Evolutionary conservation across 768 basidiomycete genomes (phyloP).

Genomic region (Lactifluus hygrophoroides): DNA sequence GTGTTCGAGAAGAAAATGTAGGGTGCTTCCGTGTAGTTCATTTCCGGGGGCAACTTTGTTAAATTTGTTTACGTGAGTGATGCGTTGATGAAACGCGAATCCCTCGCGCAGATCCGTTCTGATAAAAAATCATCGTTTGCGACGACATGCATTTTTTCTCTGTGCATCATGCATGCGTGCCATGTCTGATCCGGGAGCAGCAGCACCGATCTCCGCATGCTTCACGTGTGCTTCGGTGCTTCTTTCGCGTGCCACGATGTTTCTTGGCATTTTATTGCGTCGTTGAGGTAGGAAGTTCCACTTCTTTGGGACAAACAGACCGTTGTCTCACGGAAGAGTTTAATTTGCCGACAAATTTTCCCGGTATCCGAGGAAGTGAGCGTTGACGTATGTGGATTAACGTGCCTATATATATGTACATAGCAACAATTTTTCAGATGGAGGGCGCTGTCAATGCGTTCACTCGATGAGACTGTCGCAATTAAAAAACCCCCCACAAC

Average conservation of each 20-base stretch:
- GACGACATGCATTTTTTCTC: background rate
- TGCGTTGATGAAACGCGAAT: too few relatives aligned
- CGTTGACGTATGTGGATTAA: background rate
- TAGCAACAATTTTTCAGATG: too few relatives aligned
- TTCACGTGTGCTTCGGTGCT: background rate
- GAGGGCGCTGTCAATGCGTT: too few relatives aligned
- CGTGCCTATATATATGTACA: too few relatives aligned
- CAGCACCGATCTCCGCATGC: background rate
- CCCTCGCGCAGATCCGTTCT: background rate
- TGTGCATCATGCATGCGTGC: background rate
- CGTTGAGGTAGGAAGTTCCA: background rate
- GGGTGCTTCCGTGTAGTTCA: too few relatives aligned
- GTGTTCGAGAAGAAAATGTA: background rate
- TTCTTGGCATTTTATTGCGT: background rate
- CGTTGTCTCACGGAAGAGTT: background rate
- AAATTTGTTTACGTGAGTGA: too few relatives aligned
- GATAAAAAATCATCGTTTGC: background rate
- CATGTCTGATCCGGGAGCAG: background rate
- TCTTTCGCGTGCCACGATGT: background rate
- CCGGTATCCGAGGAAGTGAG: background rate
- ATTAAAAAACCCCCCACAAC: conserved; percentile 5
- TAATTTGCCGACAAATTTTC: background rate
- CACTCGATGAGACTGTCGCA: conserved; percentile 1
- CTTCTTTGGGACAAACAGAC: background rate
- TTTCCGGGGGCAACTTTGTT: too few relatives aligned